Conservation (phyloP, 1,284 basidiomycete genomes). For the Veloboletus limbatus region DNA sequence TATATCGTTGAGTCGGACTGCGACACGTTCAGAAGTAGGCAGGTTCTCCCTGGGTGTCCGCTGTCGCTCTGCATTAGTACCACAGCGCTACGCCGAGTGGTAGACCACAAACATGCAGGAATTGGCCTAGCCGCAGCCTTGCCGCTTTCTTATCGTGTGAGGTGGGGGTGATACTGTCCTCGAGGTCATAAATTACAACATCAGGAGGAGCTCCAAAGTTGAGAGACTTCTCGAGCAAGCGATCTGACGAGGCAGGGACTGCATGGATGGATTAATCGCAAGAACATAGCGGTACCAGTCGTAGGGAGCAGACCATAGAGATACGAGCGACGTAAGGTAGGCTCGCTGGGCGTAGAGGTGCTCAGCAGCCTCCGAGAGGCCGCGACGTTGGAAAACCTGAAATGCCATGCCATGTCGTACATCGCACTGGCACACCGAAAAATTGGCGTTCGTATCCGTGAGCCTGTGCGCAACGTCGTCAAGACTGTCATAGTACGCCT, state of each 20-base stretch:
- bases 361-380: conserved; percentile 15
- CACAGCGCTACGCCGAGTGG: conserved; percentile 2
- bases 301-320: conserved; percentile 47
- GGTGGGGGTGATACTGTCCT: conserved; percentile 75
- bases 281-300: not conserved
- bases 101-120: conserved; percentile 50
- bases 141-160: conserved; percentile 60
- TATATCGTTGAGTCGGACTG: conserved; percentile 77
- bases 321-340: conserved; percentile 52
- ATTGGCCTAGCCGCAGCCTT: conserved; percentile 52
- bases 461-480: conserved; percentile 8
- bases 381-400: not conserved
- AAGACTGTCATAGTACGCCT: not conserved
- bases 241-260: conserved; percentile 76
- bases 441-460: not conserved
- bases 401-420: not conserved
- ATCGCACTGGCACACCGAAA: not conserved
- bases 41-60: conserved; percentile 36
- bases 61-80: conserved; percentile 25
- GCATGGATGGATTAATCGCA: conserved; percentile 1
- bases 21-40: conserved; percentile 50
- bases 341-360: conserved; percentile 18
- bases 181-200: conserved; percentile 81
- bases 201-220: conserved; percentile 54
- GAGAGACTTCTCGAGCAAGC: conserved; percentile 80